Conservation (phyloP, 2,329 filamentous ascomycete species). For the Aspergillus fumigatus region DNA sequence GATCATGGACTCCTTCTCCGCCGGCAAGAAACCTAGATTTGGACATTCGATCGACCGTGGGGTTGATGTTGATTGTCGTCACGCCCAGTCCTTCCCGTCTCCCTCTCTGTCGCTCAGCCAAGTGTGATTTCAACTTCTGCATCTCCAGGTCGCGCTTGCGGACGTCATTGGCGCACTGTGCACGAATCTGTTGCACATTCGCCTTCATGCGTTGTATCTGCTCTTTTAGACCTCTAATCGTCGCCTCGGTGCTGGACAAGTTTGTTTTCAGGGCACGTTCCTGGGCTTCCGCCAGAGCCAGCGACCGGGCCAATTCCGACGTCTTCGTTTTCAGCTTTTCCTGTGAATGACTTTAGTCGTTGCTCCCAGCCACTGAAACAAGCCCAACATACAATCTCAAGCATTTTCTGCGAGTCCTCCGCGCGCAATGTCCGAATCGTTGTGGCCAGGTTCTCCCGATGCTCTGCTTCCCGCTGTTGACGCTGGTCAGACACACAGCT, state of each 20-base stretch:
- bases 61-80: slow-evolving; percentile 47
- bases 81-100: slow-evolving; percentile 48
- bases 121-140: slow-evolving; percentile 80
- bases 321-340: slow-evolving; percentile 52
- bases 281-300: slow-evolving; percentile 61
- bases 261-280: slow-evolving; percentile 66
- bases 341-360: slow-evolving; percentile 24
- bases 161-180: slow-evolving; percentile 84
- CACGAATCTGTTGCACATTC: slow-evolving; percentile 74
- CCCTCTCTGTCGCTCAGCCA: slow-evolving; percentile 64
- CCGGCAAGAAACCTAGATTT: slow-evolving; percentile 25
- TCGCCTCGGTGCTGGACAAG: slow-evolving; percentile 68
- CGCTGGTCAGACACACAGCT: slow-evolving; percentile 8
- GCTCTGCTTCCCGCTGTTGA: slow-evolving; percentile 75
- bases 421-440: slow-evolving; percentile 72
- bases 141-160: slow-evolving; percentile 87
- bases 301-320: slow-evolving; percentile 53
- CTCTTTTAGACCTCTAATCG: slow-evolving; percentile 73
- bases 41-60: slow-evolving; percentile 32
- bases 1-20: slow-evolving; percentile 48
- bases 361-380: neutral
- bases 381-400: slow-evolving; percentile 55
- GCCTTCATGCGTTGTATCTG: slow-evolving; percentile 75
- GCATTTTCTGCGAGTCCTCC: slow-evolving; percentile 68
- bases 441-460: slow-evolving; percentile 75